A percentile compares a stretch with the other conserved stretches of the same genome.
Conservation (phyloP, 2,329 filamentous ascomycete genomes). For the Neofusicoccum laricinum region DNA sequence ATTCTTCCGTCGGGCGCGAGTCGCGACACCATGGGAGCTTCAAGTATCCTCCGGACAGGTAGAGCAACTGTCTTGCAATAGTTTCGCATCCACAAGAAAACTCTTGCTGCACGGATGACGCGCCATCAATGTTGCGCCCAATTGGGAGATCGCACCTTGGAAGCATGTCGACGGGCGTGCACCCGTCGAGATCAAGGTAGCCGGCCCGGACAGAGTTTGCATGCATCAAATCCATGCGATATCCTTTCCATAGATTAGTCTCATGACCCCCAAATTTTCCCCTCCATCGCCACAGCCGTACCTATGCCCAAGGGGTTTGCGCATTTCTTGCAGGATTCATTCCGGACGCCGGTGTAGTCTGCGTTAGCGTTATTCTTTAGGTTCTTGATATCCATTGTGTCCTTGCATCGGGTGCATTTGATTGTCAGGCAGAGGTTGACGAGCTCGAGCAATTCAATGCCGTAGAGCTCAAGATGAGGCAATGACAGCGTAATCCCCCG, state of each 20-base stretch:
- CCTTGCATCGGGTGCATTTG: conserved; percentile 78
- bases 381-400: conserved; percentile 65
- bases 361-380: conserved; percentile 55
- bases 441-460: conserved; percentile 73
- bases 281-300: conserved; percentile 19
- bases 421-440: conserved; percentile 64
- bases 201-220: conserved; percentile 70
- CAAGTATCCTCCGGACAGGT: background rate
- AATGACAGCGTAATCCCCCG: conserved; percentile 76
- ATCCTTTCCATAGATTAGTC: conserved; percentile 24
- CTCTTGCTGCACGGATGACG: background rate
- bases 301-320: conserved; percentile 47
- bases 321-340: conserved; percentile 56
- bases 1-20: background rate
- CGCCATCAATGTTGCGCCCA: background rate
- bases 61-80: background rate
- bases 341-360: conserved; percentile 38
- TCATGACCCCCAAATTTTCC: background rate
- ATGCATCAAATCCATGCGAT: conserved; percentile 68
- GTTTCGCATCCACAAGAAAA: background rate
- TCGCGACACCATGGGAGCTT: background rate
- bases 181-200: conserved; percentile 73
- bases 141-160: conserved; percentile 50
- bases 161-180: conserved; percentile 71
- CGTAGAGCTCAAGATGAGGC: conserved; percentile 71